Conservation (phyloP, 1,139 yeast species). For the Debaryomyces coudertii region DNA sequence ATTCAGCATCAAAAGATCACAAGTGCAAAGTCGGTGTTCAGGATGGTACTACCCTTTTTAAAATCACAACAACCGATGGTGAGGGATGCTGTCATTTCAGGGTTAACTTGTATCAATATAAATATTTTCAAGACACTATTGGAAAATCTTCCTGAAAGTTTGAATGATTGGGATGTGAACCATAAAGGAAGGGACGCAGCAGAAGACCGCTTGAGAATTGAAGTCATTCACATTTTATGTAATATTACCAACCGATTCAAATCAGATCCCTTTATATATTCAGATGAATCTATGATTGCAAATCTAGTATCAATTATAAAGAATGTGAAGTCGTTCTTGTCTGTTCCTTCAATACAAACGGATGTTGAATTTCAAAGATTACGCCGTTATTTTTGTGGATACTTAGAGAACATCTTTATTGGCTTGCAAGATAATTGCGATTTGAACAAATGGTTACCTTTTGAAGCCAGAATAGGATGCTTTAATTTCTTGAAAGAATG, state of each 20-base stretch:
- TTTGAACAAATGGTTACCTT: slow-evolving; percentile 65
- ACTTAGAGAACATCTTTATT: slow-evolving; percentile 68
- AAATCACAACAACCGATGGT: slow-evolving; percentile 72
- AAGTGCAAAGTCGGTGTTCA: slow-evolving; percentile 87
- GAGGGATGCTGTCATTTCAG: slow-evolving; percentile 83
- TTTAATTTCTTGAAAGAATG: slow-evolving; percentile 85
- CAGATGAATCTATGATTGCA: slow-evolving; percentile 71
- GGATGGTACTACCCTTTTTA: slow-evolving; percentile 82
- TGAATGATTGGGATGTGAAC: slow-evolving; percentile 57
- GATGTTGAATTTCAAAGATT: slow-evolving; percentile 75
- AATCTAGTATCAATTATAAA: slow-evolving; percentile 68
- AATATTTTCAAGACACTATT: slow-evolving; percentile 83
- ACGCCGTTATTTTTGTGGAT: slow-evolving; percentile 78
- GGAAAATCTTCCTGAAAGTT: slow-evolving; percentile 71
- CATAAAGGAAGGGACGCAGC: slow-evolving; percentile 32
- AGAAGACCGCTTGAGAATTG: slow-evolving; percentile 66
- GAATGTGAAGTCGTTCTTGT: slow-evolving; percentile 65
- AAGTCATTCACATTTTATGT: slow-evolving; percentile 75
- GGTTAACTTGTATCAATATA: slow-evolving; percentile 85
- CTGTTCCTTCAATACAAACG: slow-evolving; percentile 59
- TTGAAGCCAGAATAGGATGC: slow-evolving; percentile 82
- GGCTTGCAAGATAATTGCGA: slow-evolving; percentile 52
- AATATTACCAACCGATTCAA: slow-evolving; percentile 69
- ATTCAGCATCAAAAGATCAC: slow-evolving; percentile 91
- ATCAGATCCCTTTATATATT: slow-evolving; percentile 50